Base-by-base conservation (phyloP, 345 rosid species). In the Eucalyptus pauciflora region DNA sequence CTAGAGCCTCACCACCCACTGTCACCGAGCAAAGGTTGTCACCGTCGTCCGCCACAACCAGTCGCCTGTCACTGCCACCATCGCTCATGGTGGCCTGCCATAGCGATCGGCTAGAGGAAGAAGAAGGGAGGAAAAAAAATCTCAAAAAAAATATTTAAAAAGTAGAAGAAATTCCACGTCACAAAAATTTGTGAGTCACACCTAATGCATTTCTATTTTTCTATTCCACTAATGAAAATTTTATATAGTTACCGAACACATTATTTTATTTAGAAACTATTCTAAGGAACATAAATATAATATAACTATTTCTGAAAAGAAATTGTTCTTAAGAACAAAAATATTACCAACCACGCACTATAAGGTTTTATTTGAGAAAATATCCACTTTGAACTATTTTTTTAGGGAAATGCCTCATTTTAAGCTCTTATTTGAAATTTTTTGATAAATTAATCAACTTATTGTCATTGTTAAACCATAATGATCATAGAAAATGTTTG, bases 31-130 rank as follows among this genome's bases (percentile, higher is more conserved):
- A 2, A 52, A 52, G 56, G 56, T 52, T 52, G 24, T 52, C 10
- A 1, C 1, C 4, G 0, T 1, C 24, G 0, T 52, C 4, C 2
- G 0, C 24, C 24, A 18, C 58, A 18, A 52, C 24, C 0, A 1
- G 1, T 52, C 1, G 1, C 10, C 37, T 33, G 3, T 0, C 3
- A 0, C 18, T 24, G 7, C 0, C 0, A 0, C 58, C 24, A 52
- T 52, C 2, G 0, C 24, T 52, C 24, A 2, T 3, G 58, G 58
- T 0, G 0, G 10, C 24, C 0, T 52, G 1, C 24, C 10, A 52
- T 0, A 2, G 0, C 4, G 0, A 52, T 0, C 0, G 0, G 0
- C 24, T 3, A 52, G 1, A 18, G 56, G 10, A 52, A 52, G 10
- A 52, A 52, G 58, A 52, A 52, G 4, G 0, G 10, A 52, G 0